phyloP scores from a whole-genome alignment of 2,329 filamentous ascomycete species.

The Tetracladium maxilliforme region DNA sequence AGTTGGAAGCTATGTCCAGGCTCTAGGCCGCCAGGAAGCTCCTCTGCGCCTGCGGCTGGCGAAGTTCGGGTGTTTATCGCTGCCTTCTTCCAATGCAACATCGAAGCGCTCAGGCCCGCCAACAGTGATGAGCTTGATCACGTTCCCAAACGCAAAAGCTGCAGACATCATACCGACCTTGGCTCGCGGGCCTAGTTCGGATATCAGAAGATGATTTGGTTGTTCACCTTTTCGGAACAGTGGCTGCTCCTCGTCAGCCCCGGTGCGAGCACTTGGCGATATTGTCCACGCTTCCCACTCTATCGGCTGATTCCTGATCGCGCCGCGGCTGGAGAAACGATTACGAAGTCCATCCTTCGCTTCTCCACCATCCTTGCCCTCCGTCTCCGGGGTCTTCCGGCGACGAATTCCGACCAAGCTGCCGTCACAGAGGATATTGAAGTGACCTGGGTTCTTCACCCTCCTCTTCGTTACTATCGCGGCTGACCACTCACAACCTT shows the following conservation, averaged over 20 bases:
- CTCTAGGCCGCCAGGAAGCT: too few relatives aligned
- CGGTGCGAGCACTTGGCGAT: constrained; percentile 22
- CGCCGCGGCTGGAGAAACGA: constrained; percentile 4
- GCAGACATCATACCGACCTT: constrained; percentile 48
- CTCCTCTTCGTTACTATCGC: constrained; percentile 34
- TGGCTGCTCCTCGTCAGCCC: constrained; percentile 19
- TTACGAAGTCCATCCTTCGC: constrained; percentile 11
- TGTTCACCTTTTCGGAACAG: background rate
- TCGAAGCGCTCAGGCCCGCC: constrained; percentile 52
- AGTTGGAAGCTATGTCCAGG: too few relatives aligned
- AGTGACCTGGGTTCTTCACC: constrained; percentile 47
- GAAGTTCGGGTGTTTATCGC: too few relatives aligned
- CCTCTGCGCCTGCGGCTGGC: too few relatives aligned
- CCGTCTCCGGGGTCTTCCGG: constrained; percentile 1
- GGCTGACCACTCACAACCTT: constrained; percentile 34
- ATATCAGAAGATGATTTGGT: constrained; percentile 43
- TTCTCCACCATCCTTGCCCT: constrained; percentile 11
- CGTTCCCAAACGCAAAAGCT: constrained; percentile 57
- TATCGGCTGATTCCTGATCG: constrained; percentile 10
- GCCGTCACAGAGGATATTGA: constrained; percentile 46
- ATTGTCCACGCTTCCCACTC: constrained; percentile 40
- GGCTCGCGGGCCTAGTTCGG: constrained; percentile 48
- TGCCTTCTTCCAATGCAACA: too few relatives aligned
- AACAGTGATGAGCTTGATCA: constrained; percentile 56
- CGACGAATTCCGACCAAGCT: constrained; percentile 45